Evolutionary conservation across 1,139 yeast genomes (phyloP), one percentile per base, ranked within the genome.

Genomic region (Ogataea hybrid): DNA sequence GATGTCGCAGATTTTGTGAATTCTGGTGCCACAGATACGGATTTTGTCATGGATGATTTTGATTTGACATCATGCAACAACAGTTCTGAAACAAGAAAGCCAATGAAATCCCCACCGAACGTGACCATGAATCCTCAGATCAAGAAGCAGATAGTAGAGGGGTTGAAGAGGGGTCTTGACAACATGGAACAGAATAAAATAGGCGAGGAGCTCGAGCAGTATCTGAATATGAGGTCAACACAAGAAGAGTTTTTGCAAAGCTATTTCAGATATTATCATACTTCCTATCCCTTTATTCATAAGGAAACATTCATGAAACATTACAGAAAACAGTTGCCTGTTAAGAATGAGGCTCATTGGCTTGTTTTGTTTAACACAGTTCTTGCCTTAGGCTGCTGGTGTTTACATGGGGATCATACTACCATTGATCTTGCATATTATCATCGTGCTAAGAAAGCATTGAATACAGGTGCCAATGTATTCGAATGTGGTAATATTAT

Each of bases 311-410:
- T 80, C 51, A 55, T 78, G 53, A 68, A 70, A 17, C 70, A 68
- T 42, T 78, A 71, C 52, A 62, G 67, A 20, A 69, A 68, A 37
- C 65, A 65, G 37, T 44, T 68, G 2, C 66, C 70, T 9, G 57
- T 69, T n/a, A 69, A 73, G 14, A 59, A 68, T 37, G 67, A 67
- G 29, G 44, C 32, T 42, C 67, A 69, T 35, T 77, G 81, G 79
- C 73, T 72, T 44, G 67, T 79, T 12, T 56, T 80, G 20, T 58
- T 76, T 35, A 73, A 79, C 51, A 69, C 80, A 0, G 77, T 79
- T 0, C 55, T 78, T 27, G 81, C 85, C 0, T 59, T 80, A 10
- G 86, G 86, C 9, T 73, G 82, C 21, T 79, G 83, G 82, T 76
- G 83, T 53, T 56, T 70, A 23, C 69, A 70, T 50, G 78, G 77